Evolutionary conservation across 352 stramenopile genomes (phyloP).

Genomic region (Phytophthora hibernalis): DNA sequence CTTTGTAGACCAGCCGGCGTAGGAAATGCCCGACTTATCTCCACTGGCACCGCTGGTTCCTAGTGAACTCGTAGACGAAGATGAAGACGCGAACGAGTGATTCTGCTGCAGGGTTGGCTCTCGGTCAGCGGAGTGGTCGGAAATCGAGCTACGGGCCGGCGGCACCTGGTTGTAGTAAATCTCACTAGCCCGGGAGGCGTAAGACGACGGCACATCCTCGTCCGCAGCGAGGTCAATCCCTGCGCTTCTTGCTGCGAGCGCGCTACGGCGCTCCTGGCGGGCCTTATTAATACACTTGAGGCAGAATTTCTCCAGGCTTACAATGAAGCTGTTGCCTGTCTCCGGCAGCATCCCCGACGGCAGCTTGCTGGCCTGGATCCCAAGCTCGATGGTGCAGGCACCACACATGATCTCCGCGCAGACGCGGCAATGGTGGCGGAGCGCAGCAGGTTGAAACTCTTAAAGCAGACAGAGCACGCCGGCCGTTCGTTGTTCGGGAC

Average conservation of each 20-base stretch:
- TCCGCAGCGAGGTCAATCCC: constrained; percentile 24
- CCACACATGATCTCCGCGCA: constrained; percentile 88
- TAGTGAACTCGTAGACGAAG: constrained; percentile 48
- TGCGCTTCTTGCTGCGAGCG: constrained; percentile 29
- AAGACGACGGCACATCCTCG: constrained; percentile 33
- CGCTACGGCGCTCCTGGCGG: constrained; percentile 59
- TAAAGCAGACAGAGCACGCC: constrained; percentile 79
- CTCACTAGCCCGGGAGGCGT: constrained; percentile 41
- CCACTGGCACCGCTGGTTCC: constrained; percentile 24
- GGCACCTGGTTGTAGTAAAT: constrained; percentile 36
- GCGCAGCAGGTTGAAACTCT: constrained; percentile 77
- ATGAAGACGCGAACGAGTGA: constrained; percentile 51
- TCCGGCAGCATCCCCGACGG: constrained; percentile 63
- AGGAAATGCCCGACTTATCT: constrained; percentile 56
- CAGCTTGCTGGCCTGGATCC: constrained; percentile 62
- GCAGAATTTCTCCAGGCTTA: constrained; percentile 84
- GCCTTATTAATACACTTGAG: constrained; percentile 81
- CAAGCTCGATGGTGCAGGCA: constrained; percentile 70
- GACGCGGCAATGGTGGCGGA: constrained; percentile 83
- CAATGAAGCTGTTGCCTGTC: constrained; percentile 55
- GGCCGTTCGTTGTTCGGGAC: constrained; percentile 73
- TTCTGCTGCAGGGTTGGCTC: constrained; percentile 35
- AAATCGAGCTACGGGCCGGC: constrained; percentile 37
- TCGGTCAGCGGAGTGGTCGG: constrained; percentile 38
- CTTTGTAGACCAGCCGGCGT: constrained; percentile 67